Conservation (phyloP, 2,329 filamentous ascomycete species). For the Diaporthe sp. region DNA sequence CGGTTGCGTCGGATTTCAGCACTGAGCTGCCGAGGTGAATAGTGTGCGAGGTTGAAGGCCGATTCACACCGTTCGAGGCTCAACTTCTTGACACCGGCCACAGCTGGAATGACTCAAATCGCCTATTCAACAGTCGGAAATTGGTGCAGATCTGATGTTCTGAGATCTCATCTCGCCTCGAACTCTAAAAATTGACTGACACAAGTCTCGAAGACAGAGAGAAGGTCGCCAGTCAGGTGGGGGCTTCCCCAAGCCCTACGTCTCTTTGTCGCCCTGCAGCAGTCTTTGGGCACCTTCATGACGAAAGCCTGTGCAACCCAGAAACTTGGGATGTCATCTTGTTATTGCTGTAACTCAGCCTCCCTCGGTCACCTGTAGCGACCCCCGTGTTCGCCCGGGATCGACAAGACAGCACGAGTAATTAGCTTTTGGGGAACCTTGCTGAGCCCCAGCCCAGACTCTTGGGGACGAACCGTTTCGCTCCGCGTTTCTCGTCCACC, state of each 20-base stretch:
- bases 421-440: constrained; percentile 2
- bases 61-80: not conserved
- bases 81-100: not conserved
- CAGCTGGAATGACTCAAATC: not conserved
- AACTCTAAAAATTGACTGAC: not conserved
- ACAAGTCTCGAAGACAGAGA: not conserved
- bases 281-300: not conserved
- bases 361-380: not conserved
- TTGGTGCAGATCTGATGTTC: not conserved
- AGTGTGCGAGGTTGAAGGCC: not conserved
- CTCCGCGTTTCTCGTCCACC: constrained; percentile 23
- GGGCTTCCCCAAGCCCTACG: not conserved
- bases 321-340: not conserved
- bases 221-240: not conserved
- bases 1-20: not conserved
- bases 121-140: too few species aligned
- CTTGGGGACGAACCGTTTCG: constrained; percentile 26
- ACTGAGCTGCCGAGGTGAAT: too few species aligned
- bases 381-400: constrained; percentile 9
- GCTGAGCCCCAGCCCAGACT: constrained; percentile 22
- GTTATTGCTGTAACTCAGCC: not conserved
- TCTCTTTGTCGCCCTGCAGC: not conserved
- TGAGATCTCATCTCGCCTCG: not conserved
- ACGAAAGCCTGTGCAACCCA: not conserved
- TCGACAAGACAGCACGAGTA: constrained; percentile 1